phyloP scores from a whole-genome alignment of 2,329 filamentous ascomycete species.

The Scedosporium minutisporum region DNA sequence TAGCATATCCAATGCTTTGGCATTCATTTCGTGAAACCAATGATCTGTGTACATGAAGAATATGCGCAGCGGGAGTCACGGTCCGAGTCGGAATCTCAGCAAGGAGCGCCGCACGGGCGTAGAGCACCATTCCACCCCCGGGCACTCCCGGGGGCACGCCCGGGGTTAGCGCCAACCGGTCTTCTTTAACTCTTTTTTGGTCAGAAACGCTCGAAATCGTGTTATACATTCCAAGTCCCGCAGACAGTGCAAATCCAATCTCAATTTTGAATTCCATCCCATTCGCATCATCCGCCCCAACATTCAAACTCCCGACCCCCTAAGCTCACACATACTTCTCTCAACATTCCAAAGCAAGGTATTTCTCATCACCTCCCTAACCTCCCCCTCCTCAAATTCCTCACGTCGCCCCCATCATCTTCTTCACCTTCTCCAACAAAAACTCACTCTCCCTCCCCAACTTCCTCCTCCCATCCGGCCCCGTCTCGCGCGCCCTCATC shows the following conservation, averaged over 20 bases:
- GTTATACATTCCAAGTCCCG: neutral
- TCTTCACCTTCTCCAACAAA: constrained; percentile 68
- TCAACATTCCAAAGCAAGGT: neutral
- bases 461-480: constrained; percentile 62
- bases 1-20: too few relatives aligned
- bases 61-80: too few relatives aligned
- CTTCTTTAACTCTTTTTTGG: too few relatives aligned
- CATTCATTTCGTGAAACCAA: too few relatives aligned
- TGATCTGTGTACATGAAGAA: too few relatives aligned
- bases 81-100: too few relatives aligned
- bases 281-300: neutral
- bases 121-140: too few relatives aligned
- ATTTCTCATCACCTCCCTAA: neutral
- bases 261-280: neutral
- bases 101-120: too few relatives aligned
- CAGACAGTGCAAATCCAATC: neutral
- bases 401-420: constrained; percentile 40
- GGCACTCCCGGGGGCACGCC: too few relatives aligned
- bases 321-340: neutral
- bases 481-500: constrained; percentile 62
- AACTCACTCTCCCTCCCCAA: constrained; percentile 72
- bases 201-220: neutral
- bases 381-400: neutral
- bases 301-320: neutral
- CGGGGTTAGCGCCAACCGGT: too few relatives aligned